A percentile compares a stretch with the other conserved stretches of the same genome.
phyloP scores from a whole-genome alignment of 345 rosid genomes.

The Hypericum perforatum region DNA sequence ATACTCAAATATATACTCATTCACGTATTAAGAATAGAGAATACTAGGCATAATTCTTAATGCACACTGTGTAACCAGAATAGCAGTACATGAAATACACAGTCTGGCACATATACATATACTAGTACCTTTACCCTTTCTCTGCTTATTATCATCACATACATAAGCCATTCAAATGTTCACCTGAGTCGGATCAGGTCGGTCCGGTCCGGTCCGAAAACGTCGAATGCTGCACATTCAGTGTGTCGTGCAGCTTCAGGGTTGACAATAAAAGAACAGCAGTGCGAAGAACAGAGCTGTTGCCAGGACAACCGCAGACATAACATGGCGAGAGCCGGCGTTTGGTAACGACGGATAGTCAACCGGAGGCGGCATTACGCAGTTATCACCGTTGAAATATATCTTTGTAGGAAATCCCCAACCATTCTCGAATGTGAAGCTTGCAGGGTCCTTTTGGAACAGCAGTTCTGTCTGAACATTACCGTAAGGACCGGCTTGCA shows the following conservation, averaged over 20 bases:
- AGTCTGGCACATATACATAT: no score
- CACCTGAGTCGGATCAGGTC: no score
- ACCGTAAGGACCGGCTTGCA: constrained; percentile 68
- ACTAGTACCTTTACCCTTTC: no score
- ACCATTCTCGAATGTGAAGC: constrained; percentile 70
- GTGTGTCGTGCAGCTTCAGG: neutral
- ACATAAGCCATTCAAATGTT: no score
- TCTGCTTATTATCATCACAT: no score
- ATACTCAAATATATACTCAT: no score
- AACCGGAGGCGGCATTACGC: constrained; percentile 85
- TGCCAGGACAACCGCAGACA: constrained; percentile 19
- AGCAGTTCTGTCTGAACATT: constrained; percentile 83
- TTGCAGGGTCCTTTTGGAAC: constrained; percentile 49
- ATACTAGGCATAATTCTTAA: no score
- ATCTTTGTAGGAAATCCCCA: constrained; percentile 90
- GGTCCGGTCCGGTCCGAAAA: neutral
- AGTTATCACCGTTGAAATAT: constrained; percentile 82
- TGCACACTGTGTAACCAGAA: no score
- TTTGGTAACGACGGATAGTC: constrained; percentile 83
- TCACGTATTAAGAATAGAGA: no score
- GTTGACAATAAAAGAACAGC: constrained; percentile 27
- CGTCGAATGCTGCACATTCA: neutral
- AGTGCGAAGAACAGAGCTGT: constrained; percentile 24
- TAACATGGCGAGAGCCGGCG: constrained; percentile 22
- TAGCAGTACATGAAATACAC: no score